A percentile compares a stretch with the other conserved stretches of the same genome.
Evolutionary conservation across 768 basidiomycete species (phyloP).

Genomic region (Serendipita sp.): DNA sequence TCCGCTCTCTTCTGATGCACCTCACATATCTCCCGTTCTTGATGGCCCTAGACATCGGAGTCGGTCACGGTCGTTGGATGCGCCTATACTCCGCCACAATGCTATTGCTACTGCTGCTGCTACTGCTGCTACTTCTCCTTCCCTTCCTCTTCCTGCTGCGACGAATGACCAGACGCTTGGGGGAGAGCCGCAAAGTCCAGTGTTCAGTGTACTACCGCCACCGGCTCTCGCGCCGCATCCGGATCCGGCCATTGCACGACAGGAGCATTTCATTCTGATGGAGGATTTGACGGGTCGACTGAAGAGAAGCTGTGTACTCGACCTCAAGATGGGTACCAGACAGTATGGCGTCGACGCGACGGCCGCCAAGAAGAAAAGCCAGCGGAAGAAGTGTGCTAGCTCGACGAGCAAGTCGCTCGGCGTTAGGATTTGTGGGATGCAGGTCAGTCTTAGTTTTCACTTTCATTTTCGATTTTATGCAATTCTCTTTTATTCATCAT

Average conservation of each 20-base stretch:
- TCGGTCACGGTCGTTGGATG: slow-evolving; percentile 25
- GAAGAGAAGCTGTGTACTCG: slow-evolving; percentile 86
- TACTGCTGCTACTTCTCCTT: not conserved
- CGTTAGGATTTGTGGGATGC: slow-evolving; percentile 95
- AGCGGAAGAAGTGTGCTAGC: slow-evolving; percentile 93
- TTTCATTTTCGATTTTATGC: not conserved
- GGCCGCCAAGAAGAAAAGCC: slow-evolving; percentile 86
- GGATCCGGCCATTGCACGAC: slow-evolving; percentile 49
- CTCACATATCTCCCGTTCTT: not conserved
- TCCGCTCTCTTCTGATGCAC: not conserved
- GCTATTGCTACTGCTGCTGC: not conserved
- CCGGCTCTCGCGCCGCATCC: slow-evolving; percentile 16
- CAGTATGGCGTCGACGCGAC: slow-evolving; percentile 97
- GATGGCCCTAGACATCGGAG: slow-evolving; percentile 18
- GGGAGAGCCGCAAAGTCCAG: too few species aligned
- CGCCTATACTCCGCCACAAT: slow-evolving; percentile 7
- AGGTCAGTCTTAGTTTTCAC: slow-evolving; percentile 40
- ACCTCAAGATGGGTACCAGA: slow-evolving; percentile 98
- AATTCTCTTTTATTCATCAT: not conserved
- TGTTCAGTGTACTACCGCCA: not conserved
- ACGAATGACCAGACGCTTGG: too few species aligned
- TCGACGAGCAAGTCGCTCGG: slow-evolving; percentile 87
- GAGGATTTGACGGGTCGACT: slow-evolving; percentile 90
- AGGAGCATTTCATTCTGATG: slow-evolving; percentile 98
- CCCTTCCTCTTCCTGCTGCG: not conserved